A percentile compares a stretch with the other conserved stretches of the same genome.
phyloP scores from a whole-genome alignment of 2,329 filamentous ascomycete species.

The Cladobotryum mycophilum region DNA sequence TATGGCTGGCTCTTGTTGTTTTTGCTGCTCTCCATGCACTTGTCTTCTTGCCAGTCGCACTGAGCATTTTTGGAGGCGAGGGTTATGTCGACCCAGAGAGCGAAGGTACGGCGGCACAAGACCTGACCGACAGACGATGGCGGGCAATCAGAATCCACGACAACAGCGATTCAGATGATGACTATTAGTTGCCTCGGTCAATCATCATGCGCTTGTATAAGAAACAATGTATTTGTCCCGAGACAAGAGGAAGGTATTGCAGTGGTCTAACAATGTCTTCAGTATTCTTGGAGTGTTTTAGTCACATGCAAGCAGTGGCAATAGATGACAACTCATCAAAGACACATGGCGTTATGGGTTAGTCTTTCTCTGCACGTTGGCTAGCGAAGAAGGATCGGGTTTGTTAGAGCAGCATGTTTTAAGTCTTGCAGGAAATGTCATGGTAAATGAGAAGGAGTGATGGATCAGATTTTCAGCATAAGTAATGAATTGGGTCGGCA shows the following conservation, averaged over 20 bases:
- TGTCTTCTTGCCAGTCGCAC: conserved; percentile 81
- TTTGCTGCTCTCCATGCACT: conserved; percentile 86
- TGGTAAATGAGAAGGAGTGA: too few relatives aligned
- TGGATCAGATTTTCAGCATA: background rate
- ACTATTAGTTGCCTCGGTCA: conserved; percentile 30
- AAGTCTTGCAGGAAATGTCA: too few relatives aligned
- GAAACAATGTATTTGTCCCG: background rate
- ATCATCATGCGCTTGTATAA: background rate
- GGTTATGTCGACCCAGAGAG: conserved; percentile 84
- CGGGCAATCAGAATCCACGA: conserved; percentile 72
- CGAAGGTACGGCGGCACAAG: conserved; percentile 83
- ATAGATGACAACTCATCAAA: too few relatives aligned
- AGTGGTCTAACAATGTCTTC: background rate
- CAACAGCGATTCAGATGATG: conserved; percentile 66
- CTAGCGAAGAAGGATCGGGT: too few relatives aligned
- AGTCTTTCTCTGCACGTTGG: too few relatives aligned
- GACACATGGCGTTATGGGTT: too few relatives aligned
- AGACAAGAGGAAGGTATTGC: background rate
- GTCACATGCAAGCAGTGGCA: too few relatives aligned
- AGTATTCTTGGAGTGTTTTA: background rate
- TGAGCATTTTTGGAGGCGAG: conserved; percentile 78
- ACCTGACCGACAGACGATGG: conserved; percentile 73
- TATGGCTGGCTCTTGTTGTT: conserved; percentile 87
- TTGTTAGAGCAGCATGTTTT: too few relatives aligned
- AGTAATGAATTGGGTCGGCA: background rate